Base-by-base conservation (phyloP, 2,329 filamentous ascomycete genomes). In the Penicillium sclerotigenum region DNA sequence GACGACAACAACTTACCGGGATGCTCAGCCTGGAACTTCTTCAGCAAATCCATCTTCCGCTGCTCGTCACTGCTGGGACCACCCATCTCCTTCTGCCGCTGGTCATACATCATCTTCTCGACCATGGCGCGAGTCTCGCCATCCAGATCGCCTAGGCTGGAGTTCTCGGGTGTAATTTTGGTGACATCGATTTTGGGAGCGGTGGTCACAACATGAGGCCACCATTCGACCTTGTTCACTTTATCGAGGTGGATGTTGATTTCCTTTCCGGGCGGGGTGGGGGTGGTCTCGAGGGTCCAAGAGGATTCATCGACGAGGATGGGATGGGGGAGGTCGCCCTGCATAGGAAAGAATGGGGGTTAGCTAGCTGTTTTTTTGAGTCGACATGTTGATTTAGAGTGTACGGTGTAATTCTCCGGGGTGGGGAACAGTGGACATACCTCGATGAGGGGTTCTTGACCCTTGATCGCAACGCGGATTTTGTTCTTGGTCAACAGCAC, bases 81-180 rank as follows among this genome's bases (percentile, higher is more conserved):
- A 5, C 94, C 94, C 75, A 83, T 80, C 80, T 97, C 92, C 85
- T 99, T 99, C 80, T 97, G 92, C 64, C 89, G 83, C 81, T 99
- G 94, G 79, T 99, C 94, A 69, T 84, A 99, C 94, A 99, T 99
- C 94, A 99, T 99, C 85, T 99, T 99, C 85, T 99, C 94, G 42
- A 99, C 94, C 93, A 99, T 97, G 57, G 87, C 84, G 62, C 94
- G 84, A 52, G 94, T 99, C 81, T 96, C 89, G 59, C 94, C 94
- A 71, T 97, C 93, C 64, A 99, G 80, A 74, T 99, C 94, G 55
- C 89, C 87, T 69, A 99, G 81, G 75, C 91, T 96, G 71, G 88
- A 92, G 72, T 88, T 92, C 77, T 97, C 94, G 22, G 94, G 94
- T 72, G 87, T 85, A 76, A 99, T 97, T 80, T 96, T 97, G 67